Evolutionary conservation across 2,329 filamentous ascomycete species (phyloP).

Genomic region (Chaetomium sp.): DNA sequence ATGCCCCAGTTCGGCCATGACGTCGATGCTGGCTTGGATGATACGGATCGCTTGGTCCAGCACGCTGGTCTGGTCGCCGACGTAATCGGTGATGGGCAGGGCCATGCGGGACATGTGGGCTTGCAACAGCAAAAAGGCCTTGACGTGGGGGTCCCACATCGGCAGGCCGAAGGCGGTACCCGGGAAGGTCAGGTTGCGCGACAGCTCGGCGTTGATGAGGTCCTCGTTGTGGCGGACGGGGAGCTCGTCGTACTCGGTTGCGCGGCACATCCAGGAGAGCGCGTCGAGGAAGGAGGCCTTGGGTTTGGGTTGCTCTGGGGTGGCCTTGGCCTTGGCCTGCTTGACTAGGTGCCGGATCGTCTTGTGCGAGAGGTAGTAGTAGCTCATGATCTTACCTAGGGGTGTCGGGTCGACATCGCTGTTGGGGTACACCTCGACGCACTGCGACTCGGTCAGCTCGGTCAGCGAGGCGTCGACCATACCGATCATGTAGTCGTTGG

Average conservation of each 20-base stretch:
- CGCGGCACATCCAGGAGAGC: constrained; percentile 85
- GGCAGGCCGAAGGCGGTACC: constrained; percentile 62
- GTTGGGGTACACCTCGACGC: constrained; percentile 74
- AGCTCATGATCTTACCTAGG: constrained; percentile 97
- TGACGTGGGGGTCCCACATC: constrained; percentile 98
- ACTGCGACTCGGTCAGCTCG: constrained; percentile 78
- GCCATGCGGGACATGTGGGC: constrained; percentile 91
- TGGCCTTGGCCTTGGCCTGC: constrained; percentile 56
- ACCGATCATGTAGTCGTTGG: constrained; percentile 90
- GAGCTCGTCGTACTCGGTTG: constrained; percentile 94
- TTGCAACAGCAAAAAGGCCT: constrained; percentile 88
- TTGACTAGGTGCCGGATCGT: constrained; percentile 81
- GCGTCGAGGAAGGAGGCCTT: constrained; percentile 74
- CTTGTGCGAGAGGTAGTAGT: constrained; percentile 95
- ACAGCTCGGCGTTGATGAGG: constrained; percentile 87
- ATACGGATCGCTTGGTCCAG: constrained; percentile 96
- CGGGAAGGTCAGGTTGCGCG: constrained; percentile 65
- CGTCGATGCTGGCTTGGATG: constrained; percentile 89
- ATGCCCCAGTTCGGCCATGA: constrained; percentile 82
- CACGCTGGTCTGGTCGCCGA: constrained; percentile 84
- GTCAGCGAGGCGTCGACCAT: constrained; percentile 81
- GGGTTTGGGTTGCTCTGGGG: constrained; percentile 57
- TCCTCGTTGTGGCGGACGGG: constrained; percentile 98
- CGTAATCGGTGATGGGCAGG: constrained; percentile 92
- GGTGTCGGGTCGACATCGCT: constrained; percentile 86